Percentiles rank a stretch among this genome's conserved stretches.
phyloP scores from a whole-genome alignment of 495 filamentous ascomycete genomes.

The Cercophora newfieldiana region DNA sequence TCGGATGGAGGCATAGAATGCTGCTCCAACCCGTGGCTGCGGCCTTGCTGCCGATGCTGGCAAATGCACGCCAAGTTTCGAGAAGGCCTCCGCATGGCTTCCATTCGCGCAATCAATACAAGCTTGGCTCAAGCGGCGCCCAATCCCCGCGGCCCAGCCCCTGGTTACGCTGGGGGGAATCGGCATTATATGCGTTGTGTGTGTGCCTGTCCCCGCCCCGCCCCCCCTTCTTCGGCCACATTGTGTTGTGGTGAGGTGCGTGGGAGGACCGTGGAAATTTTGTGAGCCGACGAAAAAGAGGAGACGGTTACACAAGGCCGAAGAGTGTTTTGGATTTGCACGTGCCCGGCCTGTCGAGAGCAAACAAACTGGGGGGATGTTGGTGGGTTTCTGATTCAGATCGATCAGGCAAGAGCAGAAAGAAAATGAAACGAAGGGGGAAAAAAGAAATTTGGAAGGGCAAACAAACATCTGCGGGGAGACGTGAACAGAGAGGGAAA shows the following conservation, averaged over 20 bases:
- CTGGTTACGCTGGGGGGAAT: slow-evolving; percentile 2
- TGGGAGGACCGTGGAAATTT: background rate
- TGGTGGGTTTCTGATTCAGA: slow-evolving; percentile 11
- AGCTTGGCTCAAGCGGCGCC: background rate
- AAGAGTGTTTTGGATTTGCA: background rate
- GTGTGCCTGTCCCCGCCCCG: background rate
- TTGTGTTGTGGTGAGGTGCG: no score
- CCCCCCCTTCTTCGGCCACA: no score
- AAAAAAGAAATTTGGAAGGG: background rate
- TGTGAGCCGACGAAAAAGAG: background rate
- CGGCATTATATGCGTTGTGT: slow-evolving; percentile 10
- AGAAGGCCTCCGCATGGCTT: slow-evolving; percentile 24
- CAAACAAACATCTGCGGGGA: background rate
- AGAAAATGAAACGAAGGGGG: no score
- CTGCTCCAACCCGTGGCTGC: slow-evolving; percentile 17
- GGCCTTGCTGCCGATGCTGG: slow-evolving; percentile 8
- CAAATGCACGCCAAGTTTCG: slow-evolving; percentile 27
- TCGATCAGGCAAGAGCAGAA: background rate
- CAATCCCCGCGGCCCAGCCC: slow-evolving; percentile 1
- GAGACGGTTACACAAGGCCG: slow-evolving; percentile 7
- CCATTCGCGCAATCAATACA: slow-evolving; percentile 17
- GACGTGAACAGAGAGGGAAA: background rate
- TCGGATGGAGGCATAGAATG: slow-evolving; percentile 23
- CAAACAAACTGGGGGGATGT: slow-evolving; percentile 12
- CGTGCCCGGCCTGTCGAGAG: background rate